Conservation (phyloP, 768 basidiomycete species). For the Psilocybe cubensis region DNA sequence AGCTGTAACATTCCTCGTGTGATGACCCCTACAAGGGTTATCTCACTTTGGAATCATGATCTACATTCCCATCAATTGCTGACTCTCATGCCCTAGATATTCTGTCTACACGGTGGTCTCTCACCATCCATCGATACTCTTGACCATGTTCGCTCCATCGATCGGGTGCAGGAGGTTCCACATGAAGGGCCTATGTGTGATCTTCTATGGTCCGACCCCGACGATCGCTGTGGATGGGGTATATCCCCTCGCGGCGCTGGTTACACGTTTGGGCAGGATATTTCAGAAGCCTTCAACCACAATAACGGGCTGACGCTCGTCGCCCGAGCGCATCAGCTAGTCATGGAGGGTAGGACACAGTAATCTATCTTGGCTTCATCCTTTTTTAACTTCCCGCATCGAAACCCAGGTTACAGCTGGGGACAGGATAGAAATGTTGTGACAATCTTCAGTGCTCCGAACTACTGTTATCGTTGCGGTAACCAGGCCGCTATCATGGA, state of each 20-base stretch:
- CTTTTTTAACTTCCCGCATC: neutral
- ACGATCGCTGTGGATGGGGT: conserved; percentile 99
- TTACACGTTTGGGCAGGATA: conserved; percentile 99
- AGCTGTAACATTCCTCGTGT: conserved; percentile 17
- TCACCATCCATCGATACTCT: conserved; percentile 99
- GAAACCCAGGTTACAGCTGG: conserved; percentile 83
- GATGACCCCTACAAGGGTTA: conserved; percentile 17
- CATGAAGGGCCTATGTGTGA: conserved; percentile 99
- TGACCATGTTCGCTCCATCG: conserved; percentile 98
- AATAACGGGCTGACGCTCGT: conserved; percentile 98
- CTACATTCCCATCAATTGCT: conserved; percentile 1
- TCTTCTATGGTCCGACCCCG: conserved; percentile 98
- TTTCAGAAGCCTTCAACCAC: conserved; percentile 98
- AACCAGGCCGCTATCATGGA: conserved; percentile 99
- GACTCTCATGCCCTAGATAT: conserved; percentile 67
- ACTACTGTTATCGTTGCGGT: conserved; percentile 99
- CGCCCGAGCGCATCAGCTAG: conserved; percentile 91
- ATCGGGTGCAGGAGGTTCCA: conserved; percentile 98
- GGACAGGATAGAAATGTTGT: conserved; percentile 99
- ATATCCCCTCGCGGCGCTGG: conserved; percentile 99
- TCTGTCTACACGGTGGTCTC: conserved; percentile 96
- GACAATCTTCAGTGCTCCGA: conserved; percentile 99
- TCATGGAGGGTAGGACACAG: conserved; percentile 87
- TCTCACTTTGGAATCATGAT: conserved; percentile 10
- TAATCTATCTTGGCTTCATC: neutral